phyloP scores from a whole-genome alignment of 768 basidiomycete species.

The Leccinum sublutescens region DNA sequence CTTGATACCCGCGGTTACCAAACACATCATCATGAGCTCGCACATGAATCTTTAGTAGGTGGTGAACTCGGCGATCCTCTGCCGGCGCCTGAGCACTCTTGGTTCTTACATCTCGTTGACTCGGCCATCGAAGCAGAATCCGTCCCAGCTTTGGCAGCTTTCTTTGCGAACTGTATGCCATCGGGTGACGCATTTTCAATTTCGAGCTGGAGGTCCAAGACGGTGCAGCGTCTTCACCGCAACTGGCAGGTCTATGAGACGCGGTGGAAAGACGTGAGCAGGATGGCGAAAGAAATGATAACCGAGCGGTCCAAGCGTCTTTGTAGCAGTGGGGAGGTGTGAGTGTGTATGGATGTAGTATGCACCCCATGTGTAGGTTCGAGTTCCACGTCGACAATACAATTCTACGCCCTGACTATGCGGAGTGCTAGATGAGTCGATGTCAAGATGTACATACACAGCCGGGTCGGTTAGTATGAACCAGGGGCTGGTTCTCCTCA shows the following conservation, averaged over 20 bases:
- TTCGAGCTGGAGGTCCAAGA: neutral
- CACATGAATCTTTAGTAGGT: neutral
- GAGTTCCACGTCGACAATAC: too few species aligned
- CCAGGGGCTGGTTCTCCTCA: too few species aligned
- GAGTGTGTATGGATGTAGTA: too few species aligned
- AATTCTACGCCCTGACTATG: too few species aligned
- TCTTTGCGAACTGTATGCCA: neutral
- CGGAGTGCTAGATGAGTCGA: too few species aligned
- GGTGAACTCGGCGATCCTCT: neutral
- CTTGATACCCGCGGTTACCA: neutral
- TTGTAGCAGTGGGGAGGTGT: too few species aligned
- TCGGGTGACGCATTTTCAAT: neutral
- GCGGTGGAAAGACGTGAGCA: neutral
- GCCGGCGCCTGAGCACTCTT: neutral
- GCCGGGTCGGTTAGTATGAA: too few species aligned
- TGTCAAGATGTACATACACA: too few species aligned
- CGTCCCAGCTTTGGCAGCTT: neutral
- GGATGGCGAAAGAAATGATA: neutral
- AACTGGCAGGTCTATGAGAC: neutral
- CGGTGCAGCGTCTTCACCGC: neutral
- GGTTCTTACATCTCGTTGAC: neutral
- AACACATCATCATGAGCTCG: neutral
- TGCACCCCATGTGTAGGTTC: too few species aligned
- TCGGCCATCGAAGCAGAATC: neutral
- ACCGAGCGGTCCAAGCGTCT: too few species aligned